These are phyloP conservation scores for Coemansia sp. DNA, from an alignment of 192 early-diverging fungal genomes.

Conservation along the genomic window DNA sequence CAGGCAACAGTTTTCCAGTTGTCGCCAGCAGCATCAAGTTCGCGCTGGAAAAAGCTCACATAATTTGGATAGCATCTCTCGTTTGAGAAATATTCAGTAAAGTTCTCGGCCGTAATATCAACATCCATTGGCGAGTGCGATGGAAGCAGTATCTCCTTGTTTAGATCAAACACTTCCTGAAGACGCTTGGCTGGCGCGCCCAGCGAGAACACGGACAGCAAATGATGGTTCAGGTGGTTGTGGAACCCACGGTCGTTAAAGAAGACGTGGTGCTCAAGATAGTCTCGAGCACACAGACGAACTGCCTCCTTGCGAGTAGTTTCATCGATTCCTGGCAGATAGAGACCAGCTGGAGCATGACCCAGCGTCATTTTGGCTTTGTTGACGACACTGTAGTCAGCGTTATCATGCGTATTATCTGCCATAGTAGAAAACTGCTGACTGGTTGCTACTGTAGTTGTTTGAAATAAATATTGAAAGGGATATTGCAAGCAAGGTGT, in stretches of 20 bases:
- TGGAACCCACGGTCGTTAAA: slow-evolving; percentile 59
- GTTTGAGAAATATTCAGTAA: slow-evolving; percentile 2
- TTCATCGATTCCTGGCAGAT: slow-evolving; percentile 52
- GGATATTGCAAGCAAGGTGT: neutral
- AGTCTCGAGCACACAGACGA: slow-evolving; percentile 52
- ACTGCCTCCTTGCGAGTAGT: slow-evolving; percentile 40
- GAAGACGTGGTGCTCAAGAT: slow-evolving; percentile 57
- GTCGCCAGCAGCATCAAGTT: slow-evolving; percentile 47
- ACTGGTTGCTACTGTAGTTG: neutral
- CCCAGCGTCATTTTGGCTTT: slow-evolving; percentile 30
- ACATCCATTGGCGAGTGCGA: slow-evolving; percentile 22
- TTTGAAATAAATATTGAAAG: neutral
- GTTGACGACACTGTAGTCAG: slow-evolving; percentile 35
- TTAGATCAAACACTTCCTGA: slow-evolving; percentile 54
- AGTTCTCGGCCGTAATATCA: slow-evolving; percentile 44
- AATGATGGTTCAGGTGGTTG: slow-evolving; percentile 60
- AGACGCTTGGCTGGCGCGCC: slow-evolving; percentile 56
- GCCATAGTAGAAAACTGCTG: slow-evolving; percentile 19
- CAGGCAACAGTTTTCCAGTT: slow-evolving; percentile 35
- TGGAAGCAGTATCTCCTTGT: slow-evolving; percentile 32
- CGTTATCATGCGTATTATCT: slow-evolving; percentile 13
- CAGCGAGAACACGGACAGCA: slow-evolving; percentile 59
- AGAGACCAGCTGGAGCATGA: slow-evolving; percentile 16
- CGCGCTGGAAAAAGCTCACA: slow-evolving; percentile 51
- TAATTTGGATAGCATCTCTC: slow-evolving; percentile 51